Evolutionary conservation across 2,329 filamentous ascomycete genomes (phyloP).

Genomic region (Xylaria sp.): DNA sequence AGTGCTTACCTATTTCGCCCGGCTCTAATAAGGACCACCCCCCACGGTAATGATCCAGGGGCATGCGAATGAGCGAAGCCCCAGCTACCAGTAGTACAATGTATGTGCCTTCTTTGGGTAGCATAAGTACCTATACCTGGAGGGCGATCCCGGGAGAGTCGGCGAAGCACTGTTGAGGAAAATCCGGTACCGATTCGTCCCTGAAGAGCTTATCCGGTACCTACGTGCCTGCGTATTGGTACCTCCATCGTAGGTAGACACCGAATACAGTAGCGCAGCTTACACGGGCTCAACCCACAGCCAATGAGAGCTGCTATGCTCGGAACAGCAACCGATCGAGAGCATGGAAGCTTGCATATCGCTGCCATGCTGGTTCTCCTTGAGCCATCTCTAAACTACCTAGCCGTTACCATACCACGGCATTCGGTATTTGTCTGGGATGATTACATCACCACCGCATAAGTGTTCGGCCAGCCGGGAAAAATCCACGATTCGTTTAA

Average conservation of each 20-base stretch:
- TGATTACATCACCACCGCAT: background rate
- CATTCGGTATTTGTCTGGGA: background rate
- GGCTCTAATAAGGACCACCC: background rate
- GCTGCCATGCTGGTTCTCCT: background rate
- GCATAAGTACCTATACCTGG: constrained; percentile 4
- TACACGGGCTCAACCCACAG: background rate
- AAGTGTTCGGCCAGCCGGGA: background rate
- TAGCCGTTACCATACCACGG: background rate
- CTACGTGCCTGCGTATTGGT: background rate
- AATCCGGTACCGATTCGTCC: constrained; percentile 21
- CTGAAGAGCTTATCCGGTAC: constrained; percentile 16
- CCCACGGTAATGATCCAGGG: background rate
- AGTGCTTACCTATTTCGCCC: background rate
- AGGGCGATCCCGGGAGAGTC: constrained; percentile 10
- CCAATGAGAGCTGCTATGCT: constrained; percentile 2
- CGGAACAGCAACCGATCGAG: constrained; percentile 10
- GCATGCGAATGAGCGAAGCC: constrained; percentile 5
- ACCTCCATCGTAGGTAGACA: background rate
- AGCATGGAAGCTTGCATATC: background rate
- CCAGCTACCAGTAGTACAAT: background rate
- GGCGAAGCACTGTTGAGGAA: constrained; percentile 2
- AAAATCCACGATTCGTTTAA: background rate
- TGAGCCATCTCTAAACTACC: background rate
- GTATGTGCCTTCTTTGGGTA: background rate
- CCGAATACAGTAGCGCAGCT: background rate